Base-by-base conservation (phyloP, 2,329 filamentous ascomycete species). In the Monilinia polystroma region DNA sequence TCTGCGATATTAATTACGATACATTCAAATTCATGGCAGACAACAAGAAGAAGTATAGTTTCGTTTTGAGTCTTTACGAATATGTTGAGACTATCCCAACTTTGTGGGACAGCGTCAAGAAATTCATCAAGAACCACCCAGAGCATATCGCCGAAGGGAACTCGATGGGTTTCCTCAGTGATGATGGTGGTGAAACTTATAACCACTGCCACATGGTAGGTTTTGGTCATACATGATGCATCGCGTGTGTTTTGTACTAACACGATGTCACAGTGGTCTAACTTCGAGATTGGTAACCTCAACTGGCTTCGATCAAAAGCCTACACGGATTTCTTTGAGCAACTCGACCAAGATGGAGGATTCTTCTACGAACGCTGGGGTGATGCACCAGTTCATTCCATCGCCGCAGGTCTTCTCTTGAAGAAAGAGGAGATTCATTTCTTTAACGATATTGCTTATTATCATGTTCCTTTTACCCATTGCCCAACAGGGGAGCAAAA, bases 321-420 rank as follows among this genome's bases (percentile, higher is more conserved):
- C 29, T 99, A 99, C 80, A 81, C 89, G 55, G 94, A 98, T 79
- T 99, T 88, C 81, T 99, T 99, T 76, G 87, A 93, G 62, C 85
- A 87, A 7, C 87, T 99, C 41, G 95, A 99, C 79, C 82, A 86
- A 72, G 93, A 96, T 64, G 95, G 95, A 70, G 95, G 95, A 70
- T 99, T 99, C 85, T 98, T 97, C 84, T 98, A 98, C 79, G 95
- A 99, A 80, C 90, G 94, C 74, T 99, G 94, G 94, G 94, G 94
- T 68, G 94, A 99, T 79, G 95, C 95, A 7, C 95, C 95, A 0
- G 92, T 99, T 7, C 95, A 99, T 81, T 97, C 94, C n/a, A 97
- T 99, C 72, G 95, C 92, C 18, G 95, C 95, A 3, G 85, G 85
- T 68, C 81, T 99, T 52, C 85, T 98, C 79, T 84, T 99, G 71